Percentiles rank a stretch among this genome's conserved stretches.
phyloP scores from a whole-genome alignment of 352 stramenopile genomes.

The Peronospora belbahrii region DNA sequence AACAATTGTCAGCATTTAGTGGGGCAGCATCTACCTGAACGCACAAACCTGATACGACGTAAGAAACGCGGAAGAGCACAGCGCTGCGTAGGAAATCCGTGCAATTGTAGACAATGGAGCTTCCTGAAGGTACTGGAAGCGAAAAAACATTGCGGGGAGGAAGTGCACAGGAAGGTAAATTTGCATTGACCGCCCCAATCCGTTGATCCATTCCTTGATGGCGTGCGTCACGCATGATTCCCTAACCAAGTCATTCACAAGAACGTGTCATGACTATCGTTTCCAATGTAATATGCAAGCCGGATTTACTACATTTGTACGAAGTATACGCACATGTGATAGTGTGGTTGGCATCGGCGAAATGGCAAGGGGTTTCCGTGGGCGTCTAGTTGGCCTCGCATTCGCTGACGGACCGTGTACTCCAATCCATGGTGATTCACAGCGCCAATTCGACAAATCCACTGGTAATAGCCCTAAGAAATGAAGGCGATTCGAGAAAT shows the following conservation, averaged over 20 bases:
- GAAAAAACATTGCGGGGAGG: constrained; percentile 68
- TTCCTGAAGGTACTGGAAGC: constrained; percentile 46
- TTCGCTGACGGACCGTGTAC: constrained; percentile 54
- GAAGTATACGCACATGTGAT: constrained; percentile 56
- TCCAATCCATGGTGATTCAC: constrained; percentile 70
- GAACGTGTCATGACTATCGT: not conserved
- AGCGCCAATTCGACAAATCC: constrained; percentile 65
- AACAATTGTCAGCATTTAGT: not conserved
- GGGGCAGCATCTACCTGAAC: not conserved
- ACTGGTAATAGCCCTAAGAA: constrained; percentile 73
- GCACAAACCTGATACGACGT: constrained; percentile 67
- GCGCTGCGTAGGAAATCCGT: constrained; percentile 49
- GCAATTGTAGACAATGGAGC: constrained; percentile 40
- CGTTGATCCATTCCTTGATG: constrained; percentile 68
- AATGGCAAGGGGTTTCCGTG: constrained; percentile 40
- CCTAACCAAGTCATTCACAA: constrained; percentile 20
- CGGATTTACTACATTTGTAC: not conserved
- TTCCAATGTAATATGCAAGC: not conserved
- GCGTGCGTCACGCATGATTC: constrained; percentile 77
- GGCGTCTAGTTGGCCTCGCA: constrained; percentile 39
- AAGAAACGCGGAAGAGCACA: constrained; percentile 77
- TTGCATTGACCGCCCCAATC: constrained; percentile 58
- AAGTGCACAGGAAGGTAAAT: constrained; percentile 81
- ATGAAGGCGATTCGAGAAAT: constrained; percentile 1
- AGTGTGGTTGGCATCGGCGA: constrained; percentile 76